phyloP scores from a whole-genome alignment of 2,329 filamentous ascomycete genomes.

The Clonostachys byssicola region DNA sequence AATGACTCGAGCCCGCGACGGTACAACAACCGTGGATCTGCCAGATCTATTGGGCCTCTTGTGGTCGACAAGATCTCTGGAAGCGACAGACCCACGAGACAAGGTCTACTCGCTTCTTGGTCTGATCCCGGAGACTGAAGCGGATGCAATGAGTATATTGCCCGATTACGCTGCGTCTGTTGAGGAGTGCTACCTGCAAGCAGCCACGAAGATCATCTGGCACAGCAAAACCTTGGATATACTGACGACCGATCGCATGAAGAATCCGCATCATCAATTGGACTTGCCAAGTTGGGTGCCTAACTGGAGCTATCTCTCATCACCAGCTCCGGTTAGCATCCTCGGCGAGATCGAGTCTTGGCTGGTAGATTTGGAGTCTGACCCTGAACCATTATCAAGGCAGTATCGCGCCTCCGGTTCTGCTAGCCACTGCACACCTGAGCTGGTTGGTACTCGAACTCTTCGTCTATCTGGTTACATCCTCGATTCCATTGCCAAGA shows the following conservation, averaged over 20 bases:
- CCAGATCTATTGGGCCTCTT: not conserved
- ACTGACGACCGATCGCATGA: not conserved
- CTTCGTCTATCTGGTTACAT: no score
- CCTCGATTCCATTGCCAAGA: no score
- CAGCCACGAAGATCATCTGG: not conserved
- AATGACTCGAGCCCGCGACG: no score
- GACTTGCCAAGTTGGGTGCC: not conserved
- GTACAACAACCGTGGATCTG: not conserved
- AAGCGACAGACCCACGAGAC: not conserved
- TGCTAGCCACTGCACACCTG: not conserved
- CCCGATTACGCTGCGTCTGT: not conserved
- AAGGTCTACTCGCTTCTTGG: not conserved
- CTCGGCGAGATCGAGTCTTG: not conserved
- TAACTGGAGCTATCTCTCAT: not conserved
- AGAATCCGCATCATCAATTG: not conserved
- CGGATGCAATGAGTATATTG: not conserved
- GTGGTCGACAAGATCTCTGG: not conserved
- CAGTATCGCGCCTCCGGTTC: not conserved
- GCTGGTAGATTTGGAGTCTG: not conserved
- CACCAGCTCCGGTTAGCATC: not conserved
- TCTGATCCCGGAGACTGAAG: not conserved
- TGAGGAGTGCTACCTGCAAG: not conserved
- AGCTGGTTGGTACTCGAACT: not conserved
- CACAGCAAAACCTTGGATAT: not conserved
- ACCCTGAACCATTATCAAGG: not conserved